Percentiles rank a stretch among this genome's conserved stretches.
Evolutionary conservation across 1,284 basidiomycete species (phyloP).

Genomic region (Tausonia pullulans): DNA sequence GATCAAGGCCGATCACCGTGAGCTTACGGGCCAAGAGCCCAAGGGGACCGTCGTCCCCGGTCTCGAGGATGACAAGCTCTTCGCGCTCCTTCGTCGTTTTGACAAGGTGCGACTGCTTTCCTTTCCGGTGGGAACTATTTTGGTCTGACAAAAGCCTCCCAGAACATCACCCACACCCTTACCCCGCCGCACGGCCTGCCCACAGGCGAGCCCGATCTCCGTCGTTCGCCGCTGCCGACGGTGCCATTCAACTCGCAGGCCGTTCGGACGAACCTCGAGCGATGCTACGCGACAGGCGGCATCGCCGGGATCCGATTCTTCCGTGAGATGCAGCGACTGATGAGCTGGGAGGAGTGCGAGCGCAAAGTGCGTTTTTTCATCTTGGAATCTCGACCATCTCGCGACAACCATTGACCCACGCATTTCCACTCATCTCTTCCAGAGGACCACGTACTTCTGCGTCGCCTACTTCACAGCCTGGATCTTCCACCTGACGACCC

Average conservation of each 20-base stretch:
- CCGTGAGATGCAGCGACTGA: slow-evolving; percentile 42
- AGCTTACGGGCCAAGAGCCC: slow-evolving; percentile 28
- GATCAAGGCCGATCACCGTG: slow-evolving; percentile 31
- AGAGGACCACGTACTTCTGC: not conserved
- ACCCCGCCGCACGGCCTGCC: slow-evolving; percentile 29
- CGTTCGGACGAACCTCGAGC: slow-evolving; percentile 41
- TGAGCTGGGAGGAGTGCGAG: slow-evolving; percentile 42
- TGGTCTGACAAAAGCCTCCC: not conserved
- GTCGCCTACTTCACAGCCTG: slow-evolving; percentile 40
- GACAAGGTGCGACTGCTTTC: slow-evolving; percentile 27
- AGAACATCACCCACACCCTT: slow-evolving; percentile 37
- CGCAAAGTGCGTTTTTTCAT: slow-evolving; percentile 34
- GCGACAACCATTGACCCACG: not conserved
- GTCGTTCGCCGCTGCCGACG: slow-evolving; percentile 31
- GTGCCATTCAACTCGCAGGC: slow-evolving; percentile 36
- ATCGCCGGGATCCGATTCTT: slow-evolving; percentile 38
- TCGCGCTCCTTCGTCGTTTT: slow-evolving; percentile 34
- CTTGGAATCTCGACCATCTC: slow-evolving; percentile 27
- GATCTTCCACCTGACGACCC: slow-evolving; percentile 37
- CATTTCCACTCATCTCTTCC: not conserved
- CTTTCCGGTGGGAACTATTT: not conserved
- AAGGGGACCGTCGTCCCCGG: slow-evolving; percentile 34
- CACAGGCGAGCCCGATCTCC: slow-evolving; percentile 34
- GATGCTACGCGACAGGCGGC: slow-evolving; percentile 42
- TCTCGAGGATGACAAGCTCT: slow-evolving; percentile 36